phyloP scores from a whole-genome alignment of 1,284 basidiomycete species.

The Meira miltonrushii region DNA sequence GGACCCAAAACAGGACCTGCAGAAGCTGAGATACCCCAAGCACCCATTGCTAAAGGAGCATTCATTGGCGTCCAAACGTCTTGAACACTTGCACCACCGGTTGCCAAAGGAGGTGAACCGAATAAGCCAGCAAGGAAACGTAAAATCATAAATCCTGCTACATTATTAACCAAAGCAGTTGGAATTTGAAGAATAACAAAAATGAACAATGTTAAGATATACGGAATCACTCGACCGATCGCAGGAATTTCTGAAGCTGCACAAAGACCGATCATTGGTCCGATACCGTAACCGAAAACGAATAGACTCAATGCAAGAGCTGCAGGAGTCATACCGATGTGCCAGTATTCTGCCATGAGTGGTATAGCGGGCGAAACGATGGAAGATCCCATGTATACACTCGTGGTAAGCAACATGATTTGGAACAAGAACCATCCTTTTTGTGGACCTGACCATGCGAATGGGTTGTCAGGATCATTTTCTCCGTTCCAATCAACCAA shows the following conservation, averaged over 20 bases:
- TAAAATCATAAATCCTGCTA: conserved; percentile 31
- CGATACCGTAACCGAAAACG: conserved; percentile 33
- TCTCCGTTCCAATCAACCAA: conserved; percentile 53
- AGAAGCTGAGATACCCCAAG: conserved; percentile 29
- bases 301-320: conserved; percentile 33
- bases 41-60: conserved; percentile 21
- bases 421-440: conserved; percentile 44
- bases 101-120: conserved; percentile 36
- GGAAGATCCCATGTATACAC: conserved; percentile 61
- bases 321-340: conserved; percentile 14
- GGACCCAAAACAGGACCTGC: conserved; percentile 35
- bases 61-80: conserved; percentile 22
- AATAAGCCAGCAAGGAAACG: conserved; percentile 38
- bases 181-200: conserved; percentile 34
- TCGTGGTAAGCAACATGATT: conserved; percentile 53
- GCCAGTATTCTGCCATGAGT: conserved; percentile 49
- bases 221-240: conserved; percentile 32
- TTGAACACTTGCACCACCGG: conserved; percentile 37
- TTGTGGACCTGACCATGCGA: conserved; percentile 45
- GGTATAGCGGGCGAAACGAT: conserved; percentile 61
- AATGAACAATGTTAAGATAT: conserved; percentile 28
- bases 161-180: conserved; percentile 21
- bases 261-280: conserved; percentile 44
- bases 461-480: conserved; percentile 48
- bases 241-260: conserved; percentile 49